These are phyloP conservation scores for Ophiocordyceps unilateralis DNA, from an alignment of 2,329 filamentous ascomycete species.

Conservation along the genomic window DNA sequence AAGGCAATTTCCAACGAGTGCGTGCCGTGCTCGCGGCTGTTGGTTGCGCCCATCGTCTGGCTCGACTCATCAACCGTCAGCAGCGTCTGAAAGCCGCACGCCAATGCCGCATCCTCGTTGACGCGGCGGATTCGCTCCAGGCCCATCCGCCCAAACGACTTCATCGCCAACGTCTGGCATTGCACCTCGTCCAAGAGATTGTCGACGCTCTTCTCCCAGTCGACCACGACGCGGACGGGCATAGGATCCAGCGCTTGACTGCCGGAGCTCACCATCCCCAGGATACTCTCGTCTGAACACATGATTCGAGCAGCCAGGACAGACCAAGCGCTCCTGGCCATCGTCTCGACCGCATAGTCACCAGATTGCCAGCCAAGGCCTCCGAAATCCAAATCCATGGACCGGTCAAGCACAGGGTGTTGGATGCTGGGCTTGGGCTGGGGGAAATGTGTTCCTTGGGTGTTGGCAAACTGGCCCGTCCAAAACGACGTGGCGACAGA, in stretches of 20 bases:
- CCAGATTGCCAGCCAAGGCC: background rate
- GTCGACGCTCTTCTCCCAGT: slow-evolving; percentile 3
- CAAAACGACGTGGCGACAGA: slow-evolving; percentile 1
- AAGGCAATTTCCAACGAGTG: slow-evolving; percentile 1
- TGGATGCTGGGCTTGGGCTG: background rate
- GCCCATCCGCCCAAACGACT: slow-evolving; percentile 10
- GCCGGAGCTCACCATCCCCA: slow-evolving; percentile 3
- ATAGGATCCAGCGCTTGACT: slow-evolving; percentile 6
- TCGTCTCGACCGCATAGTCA: background rate
- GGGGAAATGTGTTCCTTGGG: slow-evolving; percentile 2
- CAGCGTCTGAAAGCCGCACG: slow-evolving; percentile 6
- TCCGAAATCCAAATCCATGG: background rate
- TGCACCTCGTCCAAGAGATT: slow-evolving; percentile 6
- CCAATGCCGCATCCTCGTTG: slow-evolving; percentile 2
- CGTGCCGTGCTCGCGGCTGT: background rate
- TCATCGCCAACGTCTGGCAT: slow-evolving; percentile 8
- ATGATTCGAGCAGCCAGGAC: slow-evolving; percentile 19
- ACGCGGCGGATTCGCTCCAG: slow-evolving; percentile 11
- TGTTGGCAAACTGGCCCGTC: slow-evolving; percentile 1
- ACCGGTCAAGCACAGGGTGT: background rate
- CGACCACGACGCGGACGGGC: slow-evolving; percentile 3
- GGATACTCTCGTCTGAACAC: slow-evolving; percentile 13
- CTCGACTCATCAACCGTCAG: slow-evolving; percentile 1
- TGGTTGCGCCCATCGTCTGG: background rate
- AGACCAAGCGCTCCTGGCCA: slow-evolving; percentile 8